Conservation (phyloP, 2,329 filamentous ascomycete species). For the Diaporthe sp. region DNA sequence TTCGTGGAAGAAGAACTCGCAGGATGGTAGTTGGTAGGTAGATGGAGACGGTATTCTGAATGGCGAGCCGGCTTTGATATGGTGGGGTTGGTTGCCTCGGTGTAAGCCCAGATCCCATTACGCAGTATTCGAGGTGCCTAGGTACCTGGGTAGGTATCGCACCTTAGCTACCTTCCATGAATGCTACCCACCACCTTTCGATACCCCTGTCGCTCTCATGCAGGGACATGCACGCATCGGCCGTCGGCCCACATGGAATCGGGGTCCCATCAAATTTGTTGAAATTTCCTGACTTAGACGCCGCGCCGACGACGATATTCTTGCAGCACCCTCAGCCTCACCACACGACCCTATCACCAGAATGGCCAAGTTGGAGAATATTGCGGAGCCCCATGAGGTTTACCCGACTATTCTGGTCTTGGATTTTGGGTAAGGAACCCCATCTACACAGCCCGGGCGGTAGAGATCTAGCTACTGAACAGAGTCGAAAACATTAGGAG, state of each 20-base stretch:
- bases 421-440: conserved; percentile 79
- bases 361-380: conserved; percentile 39
- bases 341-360: not conserved
- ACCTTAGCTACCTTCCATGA: not conserved
- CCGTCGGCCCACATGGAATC: not conserved
- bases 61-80: not conserved
- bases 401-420: conserved; percentile 77
- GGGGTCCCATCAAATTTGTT: conserved; percentile 29
- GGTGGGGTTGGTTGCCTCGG: conserved; percentile 10
- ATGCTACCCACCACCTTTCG: conserved; percentile 4
- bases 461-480: not conserved
- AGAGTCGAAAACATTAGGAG: conserved; percentile 26
- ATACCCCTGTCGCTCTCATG: conserved; percentile 41
- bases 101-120: not conserved
- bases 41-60: not conserved
- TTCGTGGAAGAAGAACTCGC: not conserved
- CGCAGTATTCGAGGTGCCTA: not conserved
- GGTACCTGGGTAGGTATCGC: too few relatives aligned
- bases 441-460: conserved; percentile 53
- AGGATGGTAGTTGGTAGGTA: not conserved
- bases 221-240: too few relatives aligned
- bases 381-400: conserved; percentile 46
- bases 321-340: not conserved
- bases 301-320: conserved; percentile 24
- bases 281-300: conserved; percentile 32